Percentiles rank a stretch among this genome's conserved stretches.
phyloP scores from a whole-genome alignment of 345 rosid genomes.

The Laguncularia racemosa region DNA sequence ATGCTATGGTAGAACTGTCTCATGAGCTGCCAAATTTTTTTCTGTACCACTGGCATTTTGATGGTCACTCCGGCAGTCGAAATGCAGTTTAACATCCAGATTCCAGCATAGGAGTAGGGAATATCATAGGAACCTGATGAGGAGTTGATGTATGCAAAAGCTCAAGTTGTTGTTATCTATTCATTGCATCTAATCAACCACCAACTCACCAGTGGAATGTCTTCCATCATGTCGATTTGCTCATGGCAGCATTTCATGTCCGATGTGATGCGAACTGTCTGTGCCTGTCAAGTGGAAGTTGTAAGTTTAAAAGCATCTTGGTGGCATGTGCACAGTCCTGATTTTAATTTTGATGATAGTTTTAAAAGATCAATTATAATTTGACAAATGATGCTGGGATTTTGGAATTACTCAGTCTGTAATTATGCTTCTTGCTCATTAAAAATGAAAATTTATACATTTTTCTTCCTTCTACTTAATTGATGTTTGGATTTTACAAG shows the following conservation, averaged over 20 bases:
- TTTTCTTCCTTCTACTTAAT: too few relatives aligned
- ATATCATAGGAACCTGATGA: background rate
- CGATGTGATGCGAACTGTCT: too few relatives aligned
- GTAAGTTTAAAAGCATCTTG: too few relatives aligned
- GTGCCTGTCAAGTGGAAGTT: too few relatives aligned
- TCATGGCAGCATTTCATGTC: background rate
- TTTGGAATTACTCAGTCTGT: too few relatives aligned
- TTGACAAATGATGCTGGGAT: too few relatives aligned
- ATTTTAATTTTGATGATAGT: too few relatives aligned
- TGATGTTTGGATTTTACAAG: too few relatives aligned
- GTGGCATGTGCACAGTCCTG: too few relatives aligned
- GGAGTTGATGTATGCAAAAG: slow-evolving; percentile 3
- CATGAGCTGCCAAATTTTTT: slow-evolving; percentile 46
- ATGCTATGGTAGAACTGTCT: slow-evolving; percentile 96
- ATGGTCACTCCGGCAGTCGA: background rate
- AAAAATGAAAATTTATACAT: too few relatives aligned
- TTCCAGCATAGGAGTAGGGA: background rate
- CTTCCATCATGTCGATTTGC: background rate
- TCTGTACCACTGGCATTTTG: slow-evolving; percentile 19
- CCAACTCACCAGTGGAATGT: background rate
- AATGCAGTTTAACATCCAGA: background rate
- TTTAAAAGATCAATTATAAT: too few relatives aligned
- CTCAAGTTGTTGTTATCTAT: background rate
- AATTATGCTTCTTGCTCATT: too few relatives aligned
- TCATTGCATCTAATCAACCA: background rate